phyloP scores from a whole-genome alignment of 2,329 filamentous ascomycete genomes.

The Neofusicoccum sp. region DNA sequence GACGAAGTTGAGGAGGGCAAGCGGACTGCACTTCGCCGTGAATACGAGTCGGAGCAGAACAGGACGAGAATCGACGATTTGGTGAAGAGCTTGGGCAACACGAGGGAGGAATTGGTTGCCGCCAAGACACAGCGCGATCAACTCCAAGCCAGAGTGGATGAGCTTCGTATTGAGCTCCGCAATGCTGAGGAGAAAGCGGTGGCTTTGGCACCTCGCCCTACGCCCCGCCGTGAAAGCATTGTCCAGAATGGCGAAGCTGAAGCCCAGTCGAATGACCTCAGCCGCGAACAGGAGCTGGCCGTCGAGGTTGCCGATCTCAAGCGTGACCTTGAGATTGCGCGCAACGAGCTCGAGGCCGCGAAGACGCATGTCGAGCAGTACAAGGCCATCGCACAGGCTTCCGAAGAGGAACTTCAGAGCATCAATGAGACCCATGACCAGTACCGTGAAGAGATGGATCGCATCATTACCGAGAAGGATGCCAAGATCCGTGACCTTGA shows the following conservation, averaged over 20 bases:
- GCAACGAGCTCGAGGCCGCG: slow-evolving; percentile 75
- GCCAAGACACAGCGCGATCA: slow-evolving; percentile 87
- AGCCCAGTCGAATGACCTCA: slow-evolving; percentile 56
- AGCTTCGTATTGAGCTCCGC: slow-evolving; percentile 82
- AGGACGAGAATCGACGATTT: slow-evolving; percentile 94
- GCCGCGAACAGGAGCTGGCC: slow-evolving; percentile 73
- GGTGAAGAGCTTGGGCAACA: slow-evolving; percentile 71
- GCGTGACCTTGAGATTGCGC: slow-evolving; percentile 78
- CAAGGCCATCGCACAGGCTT: slow-evolving; percentile 79
- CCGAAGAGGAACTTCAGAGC: slow-evolving; percentile 82
- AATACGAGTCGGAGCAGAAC: slow-evolving; percentile 83
- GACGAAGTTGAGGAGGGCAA: slow-evolving; percentile 82
- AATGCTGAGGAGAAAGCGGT: slow-evolving; percentile 85
- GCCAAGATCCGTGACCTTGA: slow-evolving; percentile 76
- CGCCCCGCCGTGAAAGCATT: slow-evolving; percentile 54
- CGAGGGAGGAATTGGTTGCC: slow-evolving; percentile 81
- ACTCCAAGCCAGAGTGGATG: slow-evolving; percentile 82
- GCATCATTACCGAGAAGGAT: slow-evolving; percentile 73
- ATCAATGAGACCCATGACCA: slow-evolving; percentile 79
- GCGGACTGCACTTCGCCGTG: slow-evolving; percentile 77
- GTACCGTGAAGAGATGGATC: slow-evolving; percentile 83
- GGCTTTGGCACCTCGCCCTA: slow-evolving; percentile 76
- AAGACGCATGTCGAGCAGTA: slow-evolving; percentile 83
- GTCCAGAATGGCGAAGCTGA: slow-evolving; percentile 40
- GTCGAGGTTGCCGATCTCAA: slow-evolving; percentile 83